These are phyloP conservation scores for Colletotrichum eremochloae DNA, from an alignment of 2,329 filamentous ascomycete species.

Conservation along the genomic window DNA sequence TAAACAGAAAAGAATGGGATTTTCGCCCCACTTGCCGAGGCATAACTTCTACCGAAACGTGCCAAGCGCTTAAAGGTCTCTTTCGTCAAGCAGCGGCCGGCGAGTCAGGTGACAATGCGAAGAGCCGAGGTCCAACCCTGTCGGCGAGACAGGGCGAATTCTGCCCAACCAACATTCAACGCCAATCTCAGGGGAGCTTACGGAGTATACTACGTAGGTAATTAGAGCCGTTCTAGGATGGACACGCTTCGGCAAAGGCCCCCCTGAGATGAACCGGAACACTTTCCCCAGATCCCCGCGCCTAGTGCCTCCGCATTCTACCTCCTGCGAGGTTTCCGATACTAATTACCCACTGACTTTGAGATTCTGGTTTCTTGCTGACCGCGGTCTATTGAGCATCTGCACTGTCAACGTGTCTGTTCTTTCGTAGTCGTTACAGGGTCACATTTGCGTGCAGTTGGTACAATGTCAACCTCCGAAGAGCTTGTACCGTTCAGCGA, in stretches of 20 bases:
- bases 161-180: slow-evolving; percentile 3
- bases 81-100: background rate
- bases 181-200: background rate
- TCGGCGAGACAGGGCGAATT: background rate
- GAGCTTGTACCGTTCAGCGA: slow-evolving; percentile 43
- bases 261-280: background rate
- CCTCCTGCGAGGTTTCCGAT: no score
- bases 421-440: background rate
- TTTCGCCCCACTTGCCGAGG: slow-evolving; percentile 18
- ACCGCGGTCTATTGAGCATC: no score
- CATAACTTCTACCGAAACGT: background rate
- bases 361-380: background rate
- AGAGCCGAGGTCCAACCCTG: slow-evolving; percentile 1
- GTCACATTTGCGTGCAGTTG: background rate
- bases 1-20: background rate
- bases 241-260: background rate
- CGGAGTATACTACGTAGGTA: background rate
- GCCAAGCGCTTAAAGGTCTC: background rate
- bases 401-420: background rate
- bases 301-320: background rate
- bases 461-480: slow-evolving; percentile 16
- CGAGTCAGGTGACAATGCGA: slow-evolving; percentile 10
- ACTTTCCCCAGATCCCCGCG: slow-evolving; percentile 14
- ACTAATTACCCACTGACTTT: background rate
- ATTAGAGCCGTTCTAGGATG: background rate